phyloP scores from a whole-genome alignment of 2,329 filamentous ascomycete species.

The Tolypocladium tropicale region DNA sequence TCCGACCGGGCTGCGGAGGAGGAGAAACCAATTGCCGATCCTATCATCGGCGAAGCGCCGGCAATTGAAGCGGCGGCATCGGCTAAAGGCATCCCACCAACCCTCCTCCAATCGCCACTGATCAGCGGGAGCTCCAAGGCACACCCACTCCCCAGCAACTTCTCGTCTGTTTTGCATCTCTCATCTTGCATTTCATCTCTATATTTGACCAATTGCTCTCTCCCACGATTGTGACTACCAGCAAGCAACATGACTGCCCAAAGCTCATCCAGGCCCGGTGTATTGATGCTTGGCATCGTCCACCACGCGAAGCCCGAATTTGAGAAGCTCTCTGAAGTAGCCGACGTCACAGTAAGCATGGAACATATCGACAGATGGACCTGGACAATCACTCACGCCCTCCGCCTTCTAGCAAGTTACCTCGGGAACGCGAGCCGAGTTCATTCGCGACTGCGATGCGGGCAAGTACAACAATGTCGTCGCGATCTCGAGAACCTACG shows the following conservation, averaged over 20 bases:
- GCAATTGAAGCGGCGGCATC: not conserved
- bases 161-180: not conserved
- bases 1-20: not conserved
- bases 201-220: not conserved
- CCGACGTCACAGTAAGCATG: constrained; percentile 6
- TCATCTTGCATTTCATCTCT: not conserved
- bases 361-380: not conserved
- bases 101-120: not conserved
- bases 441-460: constrained; percentile 37
- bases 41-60: not conserved
- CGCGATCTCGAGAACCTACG: constrained; percentile 48
- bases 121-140: not conserved
- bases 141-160: not conserved
- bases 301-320: constrained; percentile 9
- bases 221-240: not conserved
- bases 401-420: constrained; percentile 5
- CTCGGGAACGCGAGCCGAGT: constrained; percentile 7
- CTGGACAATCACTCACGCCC: not conserved
- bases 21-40: not conserved
- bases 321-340: constrained; percentile 7
- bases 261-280: constrained; percentile 1
- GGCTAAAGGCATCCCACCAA: not conserved
- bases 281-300: constrained; percentile 10
- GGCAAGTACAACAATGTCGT: constrained; percentile 47
- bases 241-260: not conserved